phyloP scores from a whole-genome alignment of 2,329 filamentous ascomycete genomes.

The Plenodomus biglobosus region DNA sequence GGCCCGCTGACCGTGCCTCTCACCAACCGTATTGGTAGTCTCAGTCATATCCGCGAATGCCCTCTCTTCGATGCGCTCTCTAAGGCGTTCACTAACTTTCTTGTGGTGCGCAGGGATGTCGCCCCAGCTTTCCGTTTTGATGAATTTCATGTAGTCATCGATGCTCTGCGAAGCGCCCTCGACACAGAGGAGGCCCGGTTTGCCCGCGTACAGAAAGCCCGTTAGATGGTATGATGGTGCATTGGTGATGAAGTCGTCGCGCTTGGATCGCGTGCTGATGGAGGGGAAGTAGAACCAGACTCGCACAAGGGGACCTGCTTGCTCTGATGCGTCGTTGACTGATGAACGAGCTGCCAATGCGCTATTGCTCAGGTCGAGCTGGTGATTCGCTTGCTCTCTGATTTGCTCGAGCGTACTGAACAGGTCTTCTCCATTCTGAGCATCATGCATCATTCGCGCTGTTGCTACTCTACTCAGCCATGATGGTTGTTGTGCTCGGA shows the following conservation, averaged over 20 bases:
- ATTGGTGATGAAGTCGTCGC: constrained; percentile 59
- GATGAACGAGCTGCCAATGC: background rate
- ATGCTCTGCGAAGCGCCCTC: constrained; percentile 53
- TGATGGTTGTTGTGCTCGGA: constrained; percentile 25
- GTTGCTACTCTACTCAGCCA: constrained; percentile 29
- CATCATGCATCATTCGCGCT: constrained; percentile 12
- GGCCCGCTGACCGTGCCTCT: constrained; percentile 53
- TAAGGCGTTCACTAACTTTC: constrained; percentile 60
- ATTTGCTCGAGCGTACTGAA: constrained; percentile 26
- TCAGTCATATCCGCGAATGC: constrained; percentile 60
- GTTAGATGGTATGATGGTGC: constrained; percentile 57
- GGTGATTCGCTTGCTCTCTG: constrained; percentile 17
- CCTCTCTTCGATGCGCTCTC: constrained; percentile 46
- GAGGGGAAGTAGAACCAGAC: constrained; percentile 68
- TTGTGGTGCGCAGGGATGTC: constrained; percentile 65
- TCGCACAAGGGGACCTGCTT: constrained; percentile 45
- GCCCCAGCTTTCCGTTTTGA: constrained; percentile 65
- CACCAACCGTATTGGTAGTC: constrained; percentile 56
- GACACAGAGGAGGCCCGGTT: constrained; percentile 58
- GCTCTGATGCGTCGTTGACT: background rate
- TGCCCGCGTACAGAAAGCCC: constrained; percentile 62
- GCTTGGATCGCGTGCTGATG: constrained; percentile 60
- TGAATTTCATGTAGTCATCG: constrained; percentile 63
- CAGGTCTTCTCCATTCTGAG: constrained; percentile 18
- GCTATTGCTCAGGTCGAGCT: constrained; percentile 1